phyloP scores from a whole-genome alignment of 176 grass and related monocot genomes.

The Alloteropsis semialata region DNA sequence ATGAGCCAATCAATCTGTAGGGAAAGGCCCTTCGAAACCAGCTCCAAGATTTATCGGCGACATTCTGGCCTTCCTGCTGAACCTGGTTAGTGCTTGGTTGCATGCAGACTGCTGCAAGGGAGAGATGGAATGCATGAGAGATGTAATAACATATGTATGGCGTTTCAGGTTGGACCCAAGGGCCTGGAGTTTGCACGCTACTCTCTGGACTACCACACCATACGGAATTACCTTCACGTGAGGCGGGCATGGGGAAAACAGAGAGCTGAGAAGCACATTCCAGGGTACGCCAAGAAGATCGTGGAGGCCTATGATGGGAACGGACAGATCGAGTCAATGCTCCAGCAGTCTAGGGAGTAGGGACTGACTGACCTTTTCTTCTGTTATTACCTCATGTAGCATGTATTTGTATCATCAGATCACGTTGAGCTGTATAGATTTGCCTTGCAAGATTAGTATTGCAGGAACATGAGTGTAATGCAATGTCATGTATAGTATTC shows the following conservation, averaged over 20 bases:
- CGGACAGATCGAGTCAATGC: constrained; percentile 60
- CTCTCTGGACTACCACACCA: constrained; percentile 92
- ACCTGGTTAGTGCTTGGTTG: constrained; percentile 46
- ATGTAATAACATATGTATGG: neutral
- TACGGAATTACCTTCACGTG: constrained; percentile 87
- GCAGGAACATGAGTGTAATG: too few species aligned
- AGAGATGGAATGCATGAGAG: neutral
- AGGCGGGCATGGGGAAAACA: constrained; percentile 71
- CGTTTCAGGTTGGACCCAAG: constrained; percentile 80
- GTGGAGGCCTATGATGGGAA: constrained; percentile 73
- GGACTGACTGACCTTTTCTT: neutral
- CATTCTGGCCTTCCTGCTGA: constrained; percentile 77
- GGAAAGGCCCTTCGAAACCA: constrained; percentile 69
- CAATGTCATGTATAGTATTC: too few species aligned
- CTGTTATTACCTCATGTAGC: too few species aligned
- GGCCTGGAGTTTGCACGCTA: constrained; percentile 97
- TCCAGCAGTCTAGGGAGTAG: constrained; percentile 1
- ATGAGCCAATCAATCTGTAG: constrained; percentile 39
- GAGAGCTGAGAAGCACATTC: constrained; percentile 86
- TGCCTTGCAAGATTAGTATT: too few species aligned
- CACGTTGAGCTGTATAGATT: too few species aligned
- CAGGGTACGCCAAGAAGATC: constrained; percentile 82
- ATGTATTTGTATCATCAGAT: too few species aligned
- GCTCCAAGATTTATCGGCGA: constrained; percentile 82
- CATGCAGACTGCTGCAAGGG: neutral